These are phyloP conservation scores for Monosporascus ibericus DNA, from an alignment of 2,329 filamentous ascomycete species.

Conservation along the genomic window DNA sequence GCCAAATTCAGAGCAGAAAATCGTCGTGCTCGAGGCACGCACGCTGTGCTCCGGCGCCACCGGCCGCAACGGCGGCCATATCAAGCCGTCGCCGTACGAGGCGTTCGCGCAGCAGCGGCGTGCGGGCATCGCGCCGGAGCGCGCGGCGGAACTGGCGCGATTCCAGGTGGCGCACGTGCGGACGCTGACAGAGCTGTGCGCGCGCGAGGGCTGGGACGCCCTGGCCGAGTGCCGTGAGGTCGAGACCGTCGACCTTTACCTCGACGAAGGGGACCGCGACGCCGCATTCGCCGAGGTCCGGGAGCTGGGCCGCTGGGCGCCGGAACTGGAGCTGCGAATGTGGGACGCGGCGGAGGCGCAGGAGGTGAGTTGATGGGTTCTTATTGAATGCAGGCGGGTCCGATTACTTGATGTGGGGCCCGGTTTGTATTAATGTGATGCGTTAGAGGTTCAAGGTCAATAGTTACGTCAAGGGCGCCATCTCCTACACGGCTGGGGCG, in stretches of 20 bases:
- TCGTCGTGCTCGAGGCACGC: slow-evolving; percentile 47
- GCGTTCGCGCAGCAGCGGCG: slow-evolving; percentile 29
- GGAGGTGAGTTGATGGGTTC: slow-evolving; percentile 15
- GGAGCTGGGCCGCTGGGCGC: slow-evolving; percentile 30
- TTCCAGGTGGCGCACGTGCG: slow-evolving; percentile 39
- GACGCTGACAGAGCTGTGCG: slow-evolving; percentile 32
- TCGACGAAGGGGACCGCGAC: slow-evolving; percentile 30
- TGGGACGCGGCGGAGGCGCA: slow-evolving; percentile 29
- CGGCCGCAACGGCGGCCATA: slow-evolving; percentile 47
- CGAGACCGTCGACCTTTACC: slow-evolving; percentile 40
- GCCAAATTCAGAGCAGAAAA: slow-evolving; percentile 4
- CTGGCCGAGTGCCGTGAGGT: slow-evolving; percentile 37
- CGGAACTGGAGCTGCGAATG: slow-evolving; percentile 30
- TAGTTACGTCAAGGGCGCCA: slow-evolving; percentile 31
- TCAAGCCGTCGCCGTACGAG: slow-evolving; percentile 39
- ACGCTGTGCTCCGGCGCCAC: slow-evolving; percentile 45
- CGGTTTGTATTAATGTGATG: neutral
- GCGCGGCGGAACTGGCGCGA: slow-evolving; percentile 34
- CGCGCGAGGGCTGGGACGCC: slow-evolving; percentile 20
- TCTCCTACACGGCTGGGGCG: slow-evolving; percentile 41
- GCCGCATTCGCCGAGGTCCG: slow-evolving; percentile 25
- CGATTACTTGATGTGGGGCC: no score
- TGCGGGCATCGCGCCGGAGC: slow-evolving; percentile 22
- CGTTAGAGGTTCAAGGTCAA: slow-evolving; percentile 30
- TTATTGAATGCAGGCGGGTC: slow-evolving; percentile 1